These are phyloP conservation scores for Wallacemonas rigidus DNA, from an alignment of 208 protist species.

Conservation along the genomic window DNA sequence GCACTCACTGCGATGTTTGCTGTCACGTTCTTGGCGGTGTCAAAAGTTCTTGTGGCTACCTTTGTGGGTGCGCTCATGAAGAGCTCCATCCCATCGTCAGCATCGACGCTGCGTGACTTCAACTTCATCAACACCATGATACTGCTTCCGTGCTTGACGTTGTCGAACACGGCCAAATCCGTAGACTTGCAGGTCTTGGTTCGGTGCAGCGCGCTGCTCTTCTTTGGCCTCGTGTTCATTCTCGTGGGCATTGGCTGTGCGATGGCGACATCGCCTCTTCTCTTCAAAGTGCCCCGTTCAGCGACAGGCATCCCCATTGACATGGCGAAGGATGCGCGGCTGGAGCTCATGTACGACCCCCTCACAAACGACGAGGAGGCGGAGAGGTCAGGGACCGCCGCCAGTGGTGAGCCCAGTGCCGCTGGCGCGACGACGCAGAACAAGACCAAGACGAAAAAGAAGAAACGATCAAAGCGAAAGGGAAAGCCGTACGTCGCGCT, in stretches of 20 bases:
- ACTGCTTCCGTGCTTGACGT: conserved; percentile 41
- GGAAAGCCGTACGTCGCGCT: conserved; percentile 54
- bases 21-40: conserved; percentile 34
- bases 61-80: conserved; percentile 38
- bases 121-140: conserved; percentile 38
- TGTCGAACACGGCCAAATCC: conserved; percentile 36
- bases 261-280: conserved; percentile 6
- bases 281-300: conserved; percentile 12
- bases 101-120: conserved; percentile 38
- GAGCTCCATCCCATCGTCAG: conserved; percentile 28
- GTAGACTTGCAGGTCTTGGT: conserved; percentile 38
- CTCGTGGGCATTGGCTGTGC: conserved; percentile 25
- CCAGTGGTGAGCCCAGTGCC: too few species aligned
- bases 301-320: conserved; percentile 18
- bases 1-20: conserved; percentile 20
- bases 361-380: conserved; percentile 11
- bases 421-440: background rate
- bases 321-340: conserved; percentile 18
- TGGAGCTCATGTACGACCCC: conserved; percentile 15
- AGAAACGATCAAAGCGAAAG: conserved; percentile 11
- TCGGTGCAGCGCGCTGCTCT: conserved; percentile 38
- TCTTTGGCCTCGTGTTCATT: conserved; percentile 34
- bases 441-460: conserved; percentile 24
- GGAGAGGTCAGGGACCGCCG: background rate
- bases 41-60: conserved; percentile 40